Conservation (phyloP, 179 eudicot genomes). For the Carnegiea gigantea region DNA sequence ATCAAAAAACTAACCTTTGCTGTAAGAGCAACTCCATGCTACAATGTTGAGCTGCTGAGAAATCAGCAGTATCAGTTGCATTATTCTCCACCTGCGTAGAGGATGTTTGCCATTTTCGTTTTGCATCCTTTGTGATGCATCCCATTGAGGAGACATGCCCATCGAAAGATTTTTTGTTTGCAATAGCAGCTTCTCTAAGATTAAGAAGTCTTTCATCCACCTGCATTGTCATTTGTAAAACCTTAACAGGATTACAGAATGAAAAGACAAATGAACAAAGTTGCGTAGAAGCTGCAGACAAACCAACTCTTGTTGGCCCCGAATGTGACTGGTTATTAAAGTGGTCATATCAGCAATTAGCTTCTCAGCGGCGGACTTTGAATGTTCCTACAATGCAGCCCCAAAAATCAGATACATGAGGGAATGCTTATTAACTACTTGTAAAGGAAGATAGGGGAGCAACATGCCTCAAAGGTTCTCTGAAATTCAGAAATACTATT, state of each 20-base stretch:
- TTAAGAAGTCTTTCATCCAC: conserved; percentile 67
- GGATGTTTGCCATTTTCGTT: conserved; percentile 91
- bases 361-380: conserved; percentile 77
- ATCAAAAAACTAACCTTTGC: conserved; percentile 51
- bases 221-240: conserved; percentile 32
- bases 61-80: conserved; percentile 66
- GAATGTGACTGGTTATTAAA: conserved; percentile 66
- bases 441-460: neutral
- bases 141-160: conserved; percentile 70
- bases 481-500: conserved; percentile 67
- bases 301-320: conserved; percentile 84
- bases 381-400: conserved; percentile 58
- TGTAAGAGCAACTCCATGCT: conserved; percentile 87
- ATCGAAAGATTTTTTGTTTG: conserved; percentile 68
- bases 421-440: neutral
- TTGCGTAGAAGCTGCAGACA: conserved; percentile 5
- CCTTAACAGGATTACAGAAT: neutral
- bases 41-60: conserved; percentile 96
- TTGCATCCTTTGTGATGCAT: conserved; percentile 75
- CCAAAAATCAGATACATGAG: conserved; percentile 14
- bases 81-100: conserved; percentile 61
- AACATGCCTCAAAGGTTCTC: conserved; percentile 72
- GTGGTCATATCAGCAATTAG: conserved; percentile 82
- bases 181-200: conserved; percentile 54
- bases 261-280: conserved; percentile 5